Evolutionary conservation across 1,284 basidiomycete species (phyloP), one percentile per base, ranked within the genome.

Genomic region (Cutaneotrichosporon mucoides): DNA sequence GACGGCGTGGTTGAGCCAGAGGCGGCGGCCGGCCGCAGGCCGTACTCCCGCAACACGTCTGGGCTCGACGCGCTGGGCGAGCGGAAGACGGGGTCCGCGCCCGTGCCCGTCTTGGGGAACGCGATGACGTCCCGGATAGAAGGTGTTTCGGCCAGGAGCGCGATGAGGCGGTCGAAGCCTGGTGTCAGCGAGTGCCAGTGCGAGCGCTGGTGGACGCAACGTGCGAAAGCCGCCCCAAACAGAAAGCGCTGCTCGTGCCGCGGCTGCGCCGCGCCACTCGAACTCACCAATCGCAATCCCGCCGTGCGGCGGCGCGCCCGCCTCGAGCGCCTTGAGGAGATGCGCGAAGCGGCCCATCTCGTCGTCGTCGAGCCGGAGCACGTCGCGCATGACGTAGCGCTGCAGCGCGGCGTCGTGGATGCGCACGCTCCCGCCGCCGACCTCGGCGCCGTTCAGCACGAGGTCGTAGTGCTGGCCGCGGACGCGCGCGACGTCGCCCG

Each of bases 401-500:
- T 98, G 93, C 84, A 96, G 85, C 38, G 72, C 75, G 1, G 88
- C 84, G 75, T 95, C 91, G 73, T 98, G 93, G 43, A 98, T 86
- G 68, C 93, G 86, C 59, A 98, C 93, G 37, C 88, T 91, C 10
- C 93, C 93, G 36, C 93, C 93, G 34, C 92, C 93, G 64, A 98
- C 89, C 80, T 98, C 93, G 60, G 88, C 84, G 3, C 93, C 94
- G 75, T 97, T 91, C 61, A 97, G 77, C n/a, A 98, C 92, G 45
- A 98, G 86, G 80, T 98, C 93, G 73, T 97, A 98, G 78, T 97
- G 94, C 76, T 98, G 93, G 2, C 93, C 93, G 52, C 91, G 85
- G 66, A 90, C 89, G 72, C 83, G 80, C 56, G 84, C 83, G 53
- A 87, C 80, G 66, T 84, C 80, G 41, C 88, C 89, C 47, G 79